phyloP scores from a whole-genome alignment of 164 flowering plant genomes.

The Piper betle region DNA sequence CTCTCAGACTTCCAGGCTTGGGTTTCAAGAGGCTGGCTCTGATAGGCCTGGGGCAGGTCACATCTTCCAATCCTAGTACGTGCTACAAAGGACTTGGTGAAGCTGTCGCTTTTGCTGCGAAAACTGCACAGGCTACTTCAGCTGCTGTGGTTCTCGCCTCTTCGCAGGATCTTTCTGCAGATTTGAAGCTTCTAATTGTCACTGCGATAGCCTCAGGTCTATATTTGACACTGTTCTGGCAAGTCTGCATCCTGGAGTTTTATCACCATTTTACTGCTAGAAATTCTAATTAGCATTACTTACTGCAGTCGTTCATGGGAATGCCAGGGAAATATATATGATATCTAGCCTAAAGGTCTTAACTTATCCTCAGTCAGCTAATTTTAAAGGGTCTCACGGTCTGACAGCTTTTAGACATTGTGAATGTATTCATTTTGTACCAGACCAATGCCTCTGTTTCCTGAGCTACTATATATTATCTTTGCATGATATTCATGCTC shows the following conservation, averaged over 20 bases:
- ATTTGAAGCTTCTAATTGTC: conserved; percentile 46
- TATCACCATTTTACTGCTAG: no score
- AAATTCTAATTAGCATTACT: no score
- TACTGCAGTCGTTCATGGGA: no score
- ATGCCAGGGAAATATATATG: no score
- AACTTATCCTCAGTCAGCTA: no score
- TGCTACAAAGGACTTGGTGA: conserved; percentile 48
- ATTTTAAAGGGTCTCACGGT: no score
- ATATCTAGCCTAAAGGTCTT: no score
- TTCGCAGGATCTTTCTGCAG: conserved; percentile 41
- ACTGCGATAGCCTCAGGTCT: conserved; percentile 77
- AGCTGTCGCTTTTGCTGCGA: conserved; percentile 64
- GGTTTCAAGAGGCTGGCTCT: conserved; percentile 70
- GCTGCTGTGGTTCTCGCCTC: conserved; percentile 75
- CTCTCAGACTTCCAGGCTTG: conserved; percentile 69
- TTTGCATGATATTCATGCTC: neutral
- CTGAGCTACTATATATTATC: neutral
- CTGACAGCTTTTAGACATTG: no score
- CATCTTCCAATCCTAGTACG: conserved; percentile 15
- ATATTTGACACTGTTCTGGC: no score
- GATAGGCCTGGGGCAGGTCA: conserved; percentile 64
- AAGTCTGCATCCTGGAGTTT: no score
- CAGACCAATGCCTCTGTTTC: no score
- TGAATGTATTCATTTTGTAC: no score
- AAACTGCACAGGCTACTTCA: conserved; percentile 60